Evolutionary conservation across 2,329 filamentous ascomycete genomes (phyloP).

Genomic region (Aspergillaceae sp.): DNA sequence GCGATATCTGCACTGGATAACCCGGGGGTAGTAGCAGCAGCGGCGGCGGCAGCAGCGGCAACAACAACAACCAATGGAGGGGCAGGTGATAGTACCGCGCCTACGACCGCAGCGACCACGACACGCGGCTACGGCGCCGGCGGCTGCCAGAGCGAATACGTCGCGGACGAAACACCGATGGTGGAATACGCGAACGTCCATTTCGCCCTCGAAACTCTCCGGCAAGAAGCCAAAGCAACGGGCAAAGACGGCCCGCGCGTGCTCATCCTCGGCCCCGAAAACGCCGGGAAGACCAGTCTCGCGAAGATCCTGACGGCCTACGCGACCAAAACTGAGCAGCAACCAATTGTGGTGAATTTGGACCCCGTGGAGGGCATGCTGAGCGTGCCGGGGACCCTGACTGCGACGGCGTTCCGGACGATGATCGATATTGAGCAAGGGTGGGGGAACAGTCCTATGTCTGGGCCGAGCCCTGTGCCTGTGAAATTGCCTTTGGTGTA

Average conservation of each 20-base stretch:
- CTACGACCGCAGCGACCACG: not conserved
- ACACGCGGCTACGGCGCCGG: slow-evolving; percentile 40
- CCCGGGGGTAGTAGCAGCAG: too few relatives aligned
- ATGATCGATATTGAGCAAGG: slow-evolving; percentile 82
- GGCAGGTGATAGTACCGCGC: not conserved
- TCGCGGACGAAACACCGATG: slow-evolving; percentile 72
- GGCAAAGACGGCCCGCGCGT: slow-evolving; percentile 64
- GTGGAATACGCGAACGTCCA: slow-evolving; percentile 77
- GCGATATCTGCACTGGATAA: slow-evolving; percentile 32
- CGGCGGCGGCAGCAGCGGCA: slow-evolving; percentile 17
- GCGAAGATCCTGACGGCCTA: slow-evolving; percentile 70
- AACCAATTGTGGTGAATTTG: slow-evolving; percentile 75
- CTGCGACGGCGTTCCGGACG: slow-evolving; percentile 75
- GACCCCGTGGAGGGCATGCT: slow-evolving; percentile 75
- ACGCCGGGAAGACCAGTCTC: slow-evolving; percentile 75
- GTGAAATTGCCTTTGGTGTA: slow-evolving; percentile 90
- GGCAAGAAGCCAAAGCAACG: slow-evolving; percentile 50
- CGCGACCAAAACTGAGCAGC: slow-evolving; percentile 62
- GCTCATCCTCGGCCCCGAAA: slow-evolving; percentile 68
- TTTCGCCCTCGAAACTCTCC: slow-evolving; percentile 68
- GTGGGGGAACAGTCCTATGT: slow-evolving; percentile 85
- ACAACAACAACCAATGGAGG: slow-evolving; percentile 13
- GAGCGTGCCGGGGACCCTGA: slow-evolving; percentile 70
- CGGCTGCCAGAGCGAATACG: slow-evolving; percentile 59
- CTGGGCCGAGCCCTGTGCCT: slow-evolving; percentile 76